Conservation (phyloP, 1,284 basidiomycete species). For the Xanthoconium separans region DNA sequence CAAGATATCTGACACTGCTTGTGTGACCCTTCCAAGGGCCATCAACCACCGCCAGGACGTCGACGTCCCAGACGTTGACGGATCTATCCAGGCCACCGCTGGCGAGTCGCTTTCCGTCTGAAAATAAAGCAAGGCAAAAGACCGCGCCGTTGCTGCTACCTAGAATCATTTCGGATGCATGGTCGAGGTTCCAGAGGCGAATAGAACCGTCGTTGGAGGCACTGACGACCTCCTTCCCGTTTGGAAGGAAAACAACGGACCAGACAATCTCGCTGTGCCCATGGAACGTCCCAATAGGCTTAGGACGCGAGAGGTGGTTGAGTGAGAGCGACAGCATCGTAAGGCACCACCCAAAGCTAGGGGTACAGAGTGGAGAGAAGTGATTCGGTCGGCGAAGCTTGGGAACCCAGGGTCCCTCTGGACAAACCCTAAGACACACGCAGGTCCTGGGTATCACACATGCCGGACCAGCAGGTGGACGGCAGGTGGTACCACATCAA, state of each 20-base stretch:
- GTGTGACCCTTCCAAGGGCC: slow-evolving; percentile 26
- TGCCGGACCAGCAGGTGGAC: slow-evolving; percentile 33
- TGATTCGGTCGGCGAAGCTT: slow-evolving; percentile 24
- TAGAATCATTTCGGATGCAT: slow-evolving; percentile 26
- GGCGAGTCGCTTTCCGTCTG: slow-evolving; percentile 28
- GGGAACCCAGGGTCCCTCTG: slow-evolving; percentile 28
- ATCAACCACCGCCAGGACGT: slow-evolving; percentile 17
- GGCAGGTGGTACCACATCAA: slow-evolving; percentile 34
- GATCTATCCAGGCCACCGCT: slow-evolving; percentile 34
- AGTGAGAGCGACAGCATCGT: slow-evolving; percentile 34
- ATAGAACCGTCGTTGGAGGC: slow-evolving; percentile 33
- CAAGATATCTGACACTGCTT: slow-evolving; percentile 30
- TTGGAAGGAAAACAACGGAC: slow-evolving; percentile 29
- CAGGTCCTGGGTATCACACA: slow-evolving; percentile 32
- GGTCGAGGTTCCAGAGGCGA: slow-evolving; percentile 31
- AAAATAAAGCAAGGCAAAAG: slow-evolving; percentile 29
- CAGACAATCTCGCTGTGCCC: slow-evolving; percentile 32
- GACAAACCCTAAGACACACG: slow-evolving; percentile 33
- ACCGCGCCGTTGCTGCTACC: slow-evolving; percentile 22
- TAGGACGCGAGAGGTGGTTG: slow-evolving; percentile 27
- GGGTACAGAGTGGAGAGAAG: slow-evolving; percentile 23
- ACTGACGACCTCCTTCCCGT: slow-evolving; percentile 25
- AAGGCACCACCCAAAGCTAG: slow-evolving; percentile 21
- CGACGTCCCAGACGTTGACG: slow-evolving; percentile 30
- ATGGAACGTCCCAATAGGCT: slow-evolving; percentile 21